Evolutionary conservation across 352 stramenopile genomes (phyloP), one percentile per base, ranked within the genome.

Genomic region (Phytophthora cajani): DNA sequence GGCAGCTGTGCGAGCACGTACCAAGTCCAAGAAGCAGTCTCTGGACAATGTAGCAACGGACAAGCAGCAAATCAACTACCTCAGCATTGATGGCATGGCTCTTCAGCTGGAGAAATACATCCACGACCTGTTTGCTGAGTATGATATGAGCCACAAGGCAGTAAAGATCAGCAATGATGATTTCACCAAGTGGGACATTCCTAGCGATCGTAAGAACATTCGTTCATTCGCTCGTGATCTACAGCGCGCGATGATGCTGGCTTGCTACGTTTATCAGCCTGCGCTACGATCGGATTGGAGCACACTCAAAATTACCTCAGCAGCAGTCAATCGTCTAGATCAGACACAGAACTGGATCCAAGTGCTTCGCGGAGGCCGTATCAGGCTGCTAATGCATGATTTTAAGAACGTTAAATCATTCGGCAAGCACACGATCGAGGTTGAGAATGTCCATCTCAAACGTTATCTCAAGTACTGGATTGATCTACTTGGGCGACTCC

Each of bases 341-440:
- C 5, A 2, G 4, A 19, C 27, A 1, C 25, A 44, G 17, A 58
- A 44, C 51, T 58, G 51, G 51, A 10, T 58, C 14, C 51, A 58
- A 12, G 51, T 58, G 1, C 27, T 58, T 9, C 16, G 51, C 19
- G 30, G 51, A 3, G 51, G 51, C 0, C 23, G 27, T 19, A 58
- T 58, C 27, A 10, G 51, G 0, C 3, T 58, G 5, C 1, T 58
- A 30, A 58, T 58, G 51, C 46, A 58, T 16, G 16, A 58, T 10
- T 58, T 44, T 30, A 58, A 58, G 2, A 58, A 58, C 8, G 51
- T 25, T 1, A 58, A 58, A 27, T 17, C 16, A 6, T 44, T 58
- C 1, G 51, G 51, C 2, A 7, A 11, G 2, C 51, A 58, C 1
- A 21, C 16, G 1, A 11, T 58, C 7, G 51, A 58, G 23, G 30